Percentiles rank a stretch among this genome's conserved stretches.
Evolutionary conservation across 2,329 filamentous ascomycete genomes (phyloP).

Genomic region (Pyrenophora graminea): DNA sequence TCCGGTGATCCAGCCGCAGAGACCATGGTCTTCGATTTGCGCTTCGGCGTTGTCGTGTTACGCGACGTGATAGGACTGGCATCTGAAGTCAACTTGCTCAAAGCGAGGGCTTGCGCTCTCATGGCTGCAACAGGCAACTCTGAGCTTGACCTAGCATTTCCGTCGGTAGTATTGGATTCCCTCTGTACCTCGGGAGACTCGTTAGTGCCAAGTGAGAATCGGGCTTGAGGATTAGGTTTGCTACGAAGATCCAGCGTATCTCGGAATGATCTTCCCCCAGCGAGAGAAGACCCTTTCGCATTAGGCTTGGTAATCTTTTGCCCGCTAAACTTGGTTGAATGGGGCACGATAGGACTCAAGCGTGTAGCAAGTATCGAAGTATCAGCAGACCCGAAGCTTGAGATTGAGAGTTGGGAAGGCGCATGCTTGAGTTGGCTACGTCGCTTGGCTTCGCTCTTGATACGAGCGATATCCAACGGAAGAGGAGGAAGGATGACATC

Average conservation of each 20-base stretch:
- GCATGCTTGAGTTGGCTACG: conserved; percentile 33
- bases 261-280: conserved; percentile 37
- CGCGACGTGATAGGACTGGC: background rate
- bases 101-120: conserved; percentile 41
- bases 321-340: conserved; percentile 29
- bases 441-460: conserved; percentile 28
- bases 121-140: conserved; percentile 33
- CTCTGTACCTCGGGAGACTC: background rate
- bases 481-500: conserved; percentile 50
- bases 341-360: conserved; percentile 42
- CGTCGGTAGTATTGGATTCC: conserved; percentile 12
- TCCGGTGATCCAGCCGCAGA: conserved; percentile 49
- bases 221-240: conserved; percentile 13
- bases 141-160: conserved; percentile 6
- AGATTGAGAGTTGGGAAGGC: conserved; percentile 46
- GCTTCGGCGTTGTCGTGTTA: conserved; percentile 43
- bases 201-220: background rate
- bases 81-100: conserved; percentile 41
- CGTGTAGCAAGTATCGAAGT: conserved; percentile 48
- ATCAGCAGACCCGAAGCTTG: conserved; percentile 47
- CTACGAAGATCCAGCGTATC: conserved; percentile 28
- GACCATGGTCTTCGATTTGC: conserved; percentile 41
- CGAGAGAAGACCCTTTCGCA: conserved; percentile 39
- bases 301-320: conserved; percentile 45
- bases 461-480: conserved; percentile 41